Evolutionary conservation across 1,139 yeast genomes (phyloP), one percentile per base, ranked within the genome.

Genomic region (Kodamaea plutei): DNA sequence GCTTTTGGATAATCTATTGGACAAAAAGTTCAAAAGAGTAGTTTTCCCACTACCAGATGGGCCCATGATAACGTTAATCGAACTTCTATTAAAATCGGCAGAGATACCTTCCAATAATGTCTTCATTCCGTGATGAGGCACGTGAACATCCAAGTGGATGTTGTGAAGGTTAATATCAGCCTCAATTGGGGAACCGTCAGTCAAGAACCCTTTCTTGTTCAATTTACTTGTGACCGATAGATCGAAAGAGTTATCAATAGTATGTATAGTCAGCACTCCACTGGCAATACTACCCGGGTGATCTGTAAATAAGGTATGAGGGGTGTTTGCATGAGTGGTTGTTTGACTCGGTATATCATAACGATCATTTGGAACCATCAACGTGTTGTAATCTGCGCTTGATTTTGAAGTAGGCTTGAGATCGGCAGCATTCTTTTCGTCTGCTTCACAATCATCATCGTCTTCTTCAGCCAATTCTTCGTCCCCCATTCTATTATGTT

Each of bases 51-150:
- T 46, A 8, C 58, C 58, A 3, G 54, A 49, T 5, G 58, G 58
- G 2, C 58, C 58, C 58, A 52, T 52, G 16, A 52, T 52, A 8
- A 42, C 58, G 29, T 50, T 52, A 21, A 52, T 48, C 3, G 75
- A 65, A 4, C 82, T 54, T 2, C 84, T 75, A 23, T 63, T 56
- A 52, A 85, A 84, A 5, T 49, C 47, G 0, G 88, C 87, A 37
- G 66, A 59, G 6, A 84, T 58, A 13, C 69, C 59, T 23, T 71
- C 53, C 29, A 84, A 56, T 25, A 78, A 73, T 6, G 29, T 26
- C 25, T 33, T 34, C 38, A 25, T 13, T 4, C 18, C 20, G 12
- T 21, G 23, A 7, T 11, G 4, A 3, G 20, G 20, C 8, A 18
- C 20, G 6, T 18, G 20, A 8, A 6, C 15, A 1, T 30, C 10